Base-by-base conservation (phyloP, 352 stramenopile species). In the Phytophthora litchii region DNA sequence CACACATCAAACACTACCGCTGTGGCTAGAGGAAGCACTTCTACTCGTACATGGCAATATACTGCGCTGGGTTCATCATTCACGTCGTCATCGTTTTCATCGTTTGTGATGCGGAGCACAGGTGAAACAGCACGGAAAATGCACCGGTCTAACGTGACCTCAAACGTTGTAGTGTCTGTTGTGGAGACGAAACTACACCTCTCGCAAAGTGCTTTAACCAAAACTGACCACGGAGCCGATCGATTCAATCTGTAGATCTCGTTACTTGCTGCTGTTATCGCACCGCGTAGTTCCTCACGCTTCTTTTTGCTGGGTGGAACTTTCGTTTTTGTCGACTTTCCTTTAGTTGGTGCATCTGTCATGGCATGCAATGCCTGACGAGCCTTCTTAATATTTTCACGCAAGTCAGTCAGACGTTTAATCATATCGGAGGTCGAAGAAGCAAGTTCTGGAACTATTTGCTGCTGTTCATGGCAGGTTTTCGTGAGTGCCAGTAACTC, bases 401-500 rank as follows among this genome's bases (percentile, higher is more conserved):
- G 23, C 13, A 72, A 27, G 10, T 69, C 58, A 23, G 11, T 19
- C 17, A 72, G 41, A 12, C 58, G 58, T 37, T 52, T 64, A 17
- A 34, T 35, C 32, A 66, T 20, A 21, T 49, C 25, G 42, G 61
- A 56, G 8, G 29, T 37, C 5, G 44, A 16, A 21, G 56, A 40
- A 23, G 46, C 54, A n/a, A 88, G 59, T 16, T 79, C 43, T 3
- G 72, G 50, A 11, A 83, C 48, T 4, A 57, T 20, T 32, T 63
- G 49, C 1, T 85, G 67, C 31, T 80, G 72, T 8, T 74, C 69
- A 11, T 85, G 76, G 9, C 57, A 43, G 6, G 14, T n/a, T 49
- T 86, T 86, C 12, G 78, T 76, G 20, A 86, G 50, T 1, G 61
- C 45, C 2, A 88, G 49, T 59, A 60, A 80, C 37, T 83, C 74